Percentiles rank a stretch among this genome's conserved stretches.
These are phyloP conservation scores for Monosporascus sp. DNA, from an alignment of 2,329 filamentous ascomycete genomes.

Conservation along the genomic window DNA sequence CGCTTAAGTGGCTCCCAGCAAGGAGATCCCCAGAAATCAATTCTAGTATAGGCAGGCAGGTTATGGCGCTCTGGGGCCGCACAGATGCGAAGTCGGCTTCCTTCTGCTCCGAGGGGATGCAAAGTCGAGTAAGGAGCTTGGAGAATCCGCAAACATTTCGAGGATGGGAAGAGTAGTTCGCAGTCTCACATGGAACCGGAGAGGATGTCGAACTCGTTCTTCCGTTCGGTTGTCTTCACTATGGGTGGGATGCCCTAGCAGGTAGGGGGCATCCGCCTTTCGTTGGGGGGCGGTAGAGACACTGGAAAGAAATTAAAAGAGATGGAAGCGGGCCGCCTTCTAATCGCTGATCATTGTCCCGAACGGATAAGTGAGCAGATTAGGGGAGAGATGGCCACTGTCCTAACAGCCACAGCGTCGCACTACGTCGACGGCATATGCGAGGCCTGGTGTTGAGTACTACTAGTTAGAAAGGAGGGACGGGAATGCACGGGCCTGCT, in stretches of 20 bases:
- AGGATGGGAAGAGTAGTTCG: constrained; percentile 10
- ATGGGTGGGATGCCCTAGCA: neutral
- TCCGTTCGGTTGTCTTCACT: neutral
- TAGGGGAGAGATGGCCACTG: too few relatives aligned
- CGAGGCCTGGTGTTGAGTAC: too few relatives aligned
- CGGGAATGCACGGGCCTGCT: too few relatives aligned
- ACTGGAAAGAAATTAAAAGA: too few relatives aligned
- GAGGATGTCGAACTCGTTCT: constrained; percentile 3
- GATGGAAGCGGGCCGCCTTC: too few relatives aligned
- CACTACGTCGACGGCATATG: too few relatives aligned
- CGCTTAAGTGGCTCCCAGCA: constrained; percentile 3
- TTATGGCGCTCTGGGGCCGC: neutral
- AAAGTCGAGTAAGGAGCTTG: constrained; percentile 24
- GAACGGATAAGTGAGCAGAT: too few relatives aligned
- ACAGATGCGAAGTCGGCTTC: constrained; percentile 16
- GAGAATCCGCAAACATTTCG: constrained; percentile 30
- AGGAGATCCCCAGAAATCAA: constrained; percentile 2
- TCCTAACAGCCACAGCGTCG: too few relatives aligned
- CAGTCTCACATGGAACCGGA: constrained; percentile 23
- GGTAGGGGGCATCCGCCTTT: too few relatives aligned
- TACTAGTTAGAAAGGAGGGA: too few relatives aligned
- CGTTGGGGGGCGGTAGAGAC: too few relatives aligned
- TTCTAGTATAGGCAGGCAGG: constrained; percentile 7
- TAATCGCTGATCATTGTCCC: too few relatives aligned
- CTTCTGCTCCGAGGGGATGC: constrained; percentile 27